Evolutionary conservation across 345 rosid genomes (phyloP).

Genomic region (Erysimum cheiranthoides): DNA sequence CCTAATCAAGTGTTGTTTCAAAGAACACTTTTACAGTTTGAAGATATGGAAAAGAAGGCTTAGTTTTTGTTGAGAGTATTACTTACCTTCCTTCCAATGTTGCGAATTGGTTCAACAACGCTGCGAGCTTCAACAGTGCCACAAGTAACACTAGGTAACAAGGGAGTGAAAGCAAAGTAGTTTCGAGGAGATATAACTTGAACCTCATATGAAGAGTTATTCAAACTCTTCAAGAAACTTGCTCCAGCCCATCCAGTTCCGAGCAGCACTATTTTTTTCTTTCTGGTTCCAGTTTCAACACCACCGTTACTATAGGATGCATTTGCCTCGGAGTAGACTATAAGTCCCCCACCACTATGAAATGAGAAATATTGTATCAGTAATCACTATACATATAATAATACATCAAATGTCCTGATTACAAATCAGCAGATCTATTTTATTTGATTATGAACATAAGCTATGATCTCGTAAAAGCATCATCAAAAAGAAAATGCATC

Average conservation of each 20-base stretch:
- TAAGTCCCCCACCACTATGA: conserved; percentile 76
- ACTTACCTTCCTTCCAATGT: conserved; percentile 78
- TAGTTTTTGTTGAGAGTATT: neutral
- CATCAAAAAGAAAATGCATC: too few relatives aligned
- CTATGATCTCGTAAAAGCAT: neutral
- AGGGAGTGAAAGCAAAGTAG: conserved; percentile 95
- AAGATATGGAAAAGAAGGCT: neutral
- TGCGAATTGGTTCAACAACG: conserved; percentile 89
- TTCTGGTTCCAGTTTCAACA: conserved; percentile 54
- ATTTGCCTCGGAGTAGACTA: conserved; percentile 79
- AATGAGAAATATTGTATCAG: neutral
- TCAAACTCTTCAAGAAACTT: conserved; percentile 73
- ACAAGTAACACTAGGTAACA: conserved; percentile 91
- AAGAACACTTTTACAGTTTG: neutral
- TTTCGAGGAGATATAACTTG: conserved; percentile 91
- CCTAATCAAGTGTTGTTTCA: too few relatives aligned
- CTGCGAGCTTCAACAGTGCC: conserved; percentile 98
- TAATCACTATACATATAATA: neutral
- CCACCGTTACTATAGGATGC: conserved; percentile 42
- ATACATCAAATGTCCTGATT: neutral
- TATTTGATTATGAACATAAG: neutral
- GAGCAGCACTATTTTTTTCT: conserved; percentile 86
- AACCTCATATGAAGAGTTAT: conserved; percentile 70
- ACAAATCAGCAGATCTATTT: neutral
- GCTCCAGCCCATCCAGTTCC: conserved; percentile 99